A percentile compares a stretch with the other conserved stretches of the same genome.
Conservation (phyloP, 1,139 yeast species). For the Hansenula anomala region DNA sequence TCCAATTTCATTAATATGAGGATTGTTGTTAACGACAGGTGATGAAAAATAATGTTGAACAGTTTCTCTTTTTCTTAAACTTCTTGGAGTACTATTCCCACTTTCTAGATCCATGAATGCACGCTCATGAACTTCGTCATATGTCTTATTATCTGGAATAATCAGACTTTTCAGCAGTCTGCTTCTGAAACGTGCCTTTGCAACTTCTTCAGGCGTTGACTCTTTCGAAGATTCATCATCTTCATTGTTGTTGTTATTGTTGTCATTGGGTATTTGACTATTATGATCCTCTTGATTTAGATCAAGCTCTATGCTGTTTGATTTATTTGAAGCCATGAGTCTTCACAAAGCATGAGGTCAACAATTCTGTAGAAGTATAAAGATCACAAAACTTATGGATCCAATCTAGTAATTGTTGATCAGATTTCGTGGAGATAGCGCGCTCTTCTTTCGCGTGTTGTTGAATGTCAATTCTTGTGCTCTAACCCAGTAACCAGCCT, state of each 20-base stretch:
- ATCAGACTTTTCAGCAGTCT: conserved; percentile 16
- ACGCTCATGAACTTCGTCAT: conserved; percentile 21
- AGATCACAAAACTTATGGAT: too few species aligned
- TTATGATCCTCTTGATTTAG: neutral
- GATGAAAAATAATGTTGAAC: conserved; percentile 1
- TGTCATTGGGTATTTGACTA: neutral
- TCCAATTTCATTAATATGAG: too few species aligned
- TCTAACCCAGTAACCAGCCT: too few species aligned
- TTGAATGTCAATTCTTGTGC: too few species aligned
- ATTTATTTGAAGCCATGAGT: too few species aligned
- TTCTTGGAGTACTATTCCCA: conserved; percentile 10
- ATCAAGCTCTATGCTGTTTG: neutral
- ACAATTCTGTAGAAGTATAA: too few species aligned
- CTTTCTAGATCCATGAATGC: conserved; percentile 17
- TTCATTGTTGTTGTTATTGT: neutral
- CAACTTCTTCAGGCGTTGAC: neutral
- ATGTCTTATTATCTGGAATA: conserved; percentile 25
- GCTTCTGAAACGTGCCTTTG: neutral
- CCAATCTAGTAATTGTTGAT: too few species aligned
- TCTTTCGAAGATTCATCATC: neutral
- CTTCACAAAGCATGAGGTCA: too few species aligned
- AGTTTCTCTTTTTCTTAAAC: conserved; percentile 12
- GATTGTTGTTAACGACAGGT: too few species aligned
- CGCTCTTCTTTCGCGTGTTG: neutral
- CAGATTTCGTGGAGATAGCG: conserved; percentile 1